Evolutionary conservation across 2,329 filamentous ascomycete genomes (phyloP).

Genomic region (Knufia fluminis): DNA sequence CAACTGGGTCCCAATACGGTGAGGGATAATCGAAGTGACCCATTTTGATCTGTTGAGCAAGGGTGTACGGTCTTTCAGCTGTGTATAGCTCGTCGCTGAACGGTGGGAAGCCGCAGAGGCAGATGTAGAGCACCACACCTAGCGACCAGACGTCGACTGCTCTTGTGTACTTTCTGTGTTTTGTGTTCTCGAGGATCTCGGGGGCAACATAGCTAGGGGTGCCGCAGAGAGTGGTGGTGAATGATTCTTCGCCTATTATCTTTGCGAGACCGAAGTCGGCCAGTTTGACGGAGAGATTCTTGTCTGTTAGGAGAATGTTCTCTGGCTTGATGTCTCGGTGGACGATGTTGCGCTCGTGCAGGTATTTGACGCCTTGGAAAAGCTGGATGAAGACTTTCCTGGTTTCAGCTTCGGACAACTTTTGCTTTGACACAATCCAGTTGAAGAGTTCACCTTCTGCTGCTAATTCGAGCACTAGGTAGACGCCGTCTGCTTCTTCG

Average conservation of each 20-base stretch:
- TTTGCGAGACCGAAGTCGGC: constrained; percentile 96
- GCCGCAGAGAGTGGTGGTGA: constrained; percentile 88
- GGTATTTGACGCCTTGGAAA: constrained; percentile 87
- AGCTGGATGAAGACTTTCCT: constrained; percentile 83
- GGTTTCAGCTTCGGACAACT: constrained; percentile 72
- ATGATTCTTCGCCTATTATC: constrained; percentile 96
- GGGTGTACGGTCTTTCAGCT: constrained; percentile 69
- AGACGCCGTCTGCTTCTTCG: constrained; percentile 81
- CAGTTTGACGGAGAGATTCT: constrained; percentile 76
- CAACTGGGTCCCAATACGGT: constrained; percentile 87
- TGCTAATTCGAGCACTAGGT: constrained; percentile 82
- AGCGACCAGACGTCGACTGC: constrained; percentile 95
- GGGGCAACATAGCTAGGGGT: constrained; percentile 97
- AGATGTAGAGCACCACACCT: constrained; percentile 96
- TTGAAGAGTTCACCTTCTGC: constrained; percentile 94
- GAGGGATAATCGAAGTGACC: constrained; percentile 90
- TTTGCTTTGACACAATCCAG: constrained; percentile 82
- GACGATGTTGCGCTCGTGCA: constrained; percentile 94
- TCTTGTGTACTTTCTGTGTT: constrained; percentile 79
- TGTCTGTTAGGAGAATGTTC: constrained; percentile 84
- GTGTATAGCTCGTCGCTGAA: constrained; percentile 90
- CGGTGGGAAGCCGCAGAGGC: constrained; percentile 89
- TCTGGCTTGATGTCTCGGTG: constrained; percentile 97
- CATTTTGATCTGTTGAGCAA: constrained; percentile 82
- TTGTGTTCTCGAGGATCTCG: constrained; percentile 78